Evolutionary conservation across 108 stramenopile species (phyloP), one percentile per base, ranked within the genome.

Genomic region (Cyclostephanos invisitatus): DNA sequence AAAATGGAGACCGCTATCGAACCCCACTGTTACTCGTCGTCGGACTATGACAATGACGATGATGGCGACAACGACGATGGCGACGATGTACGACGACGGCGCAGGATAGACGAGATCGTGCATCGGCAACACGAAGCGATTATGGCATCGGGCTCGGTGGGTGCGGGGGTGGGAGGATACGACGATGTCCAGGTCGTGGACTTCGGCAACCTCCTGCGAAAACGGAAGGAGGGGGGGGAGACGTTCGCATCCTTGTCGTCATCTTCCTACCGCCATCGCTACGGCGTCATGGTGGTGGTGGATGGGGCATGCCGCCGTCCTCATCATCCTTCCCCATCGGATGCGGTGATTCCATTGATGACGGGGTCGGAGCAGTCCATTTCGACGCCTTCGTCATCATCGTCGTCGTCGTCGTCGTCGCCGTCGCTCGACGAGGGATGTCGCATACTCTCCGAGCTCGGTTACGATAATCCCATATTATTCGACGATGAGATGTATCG

Each of bases 391-490:
- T n/a, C n/a, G n/a, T n/a, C n/a, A n/a, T n/a, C n/a, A n/a, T n/a
- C n/a, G n/a, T n/a, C n/a, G n/a, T n/a, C 12, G 62, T 24, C 0
- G 32, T 48, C 40, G 70, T 3, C 36, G 36, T 7, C 5, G 5
- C 36, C 5, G 5, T 7, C 36, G 5, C 36, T 7, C 40, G 40
- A 42, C 40, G 40, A 8, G 7, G 40, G 40, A 9, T 8, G 40
- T 9, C 40, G 40, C 40, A 9, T 1, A 1, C 40, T 54, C 10
- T 11, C 64, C 18, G 24, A 24, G 3, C 62, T 66, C 66, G 70
- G 70, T 5, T 71, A 66, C 64, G 9, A 50, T 42, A 15, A 25
- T 21, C 70, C 70, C 15, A 40, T 71, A 9, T 15, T 64, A 14
- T 71, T 71, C 22, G 48, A 49, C 7, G 21, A 6, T 18, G n/a